Evolutionary conservation across 768 basidiomycete species (phyloP), one percentile per base, ranked within the genome.

Genomic region (Amylocystis lapponica): DNA sequence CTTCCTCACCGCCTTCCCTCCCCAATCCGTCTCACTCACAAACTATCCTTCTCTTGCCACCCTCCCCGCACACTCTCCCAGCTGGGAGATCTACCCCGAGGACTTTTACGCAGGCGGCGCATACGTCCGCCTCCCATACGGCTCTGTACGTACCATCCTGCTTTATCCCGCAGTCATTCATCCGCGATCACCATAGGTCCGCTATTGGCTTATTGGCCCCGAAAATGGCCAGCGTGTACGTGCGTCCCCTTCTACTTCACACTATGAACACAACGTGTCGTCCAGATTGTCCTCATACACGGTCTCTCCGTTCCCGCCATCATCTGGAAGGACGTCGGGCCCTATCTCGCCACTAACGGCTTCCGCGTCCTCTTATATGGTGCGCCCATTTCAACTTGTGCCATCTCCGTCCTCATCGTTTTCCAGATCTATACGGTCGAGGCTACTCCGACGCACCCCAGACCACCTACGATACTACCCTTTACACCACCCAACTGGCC

Each of bases 391-490:
- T 11, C 25, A 3, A 11, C 29, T 40, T 20, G 17, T 13, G 30
- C 27, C 31, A 34, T 9, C n/a, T 14, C 20, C 10, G 25, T 39
- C 23, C n/a, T 13, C 26, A 4, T 26, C 14, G 5, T 12, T 31
- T 22, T 17, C 13, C 45, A 87, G 87, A 91, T 64, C 67, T 89
- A 16, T 88, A 86, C 47, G 88, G 86, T 11, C 75, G 87, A 29
- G 87, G 87, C 4, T 91, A 89, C 62, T 86, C 86, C 1, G 86
- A 86, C 43, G 86, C 86, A 1, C 87, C 87, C 0, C 72, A 79
- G 17, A 77, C 74, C 13, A 76, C 72, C 3, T 86, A 90, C 58
- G 74, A 86, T 49, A 63, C 75, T 1, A 63, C 69, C 5, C 67
- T 91, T 3, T 83, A 83, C 56, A 78, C 79, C 1, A 79, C 78